A percentile compares a stretch with the other conserved stretches of the same genome.
Evolutionary conservation across 2,329 filamentous ascomycete genomes (phyloP).

Genomic region (Aspergillus latus): DNA sequence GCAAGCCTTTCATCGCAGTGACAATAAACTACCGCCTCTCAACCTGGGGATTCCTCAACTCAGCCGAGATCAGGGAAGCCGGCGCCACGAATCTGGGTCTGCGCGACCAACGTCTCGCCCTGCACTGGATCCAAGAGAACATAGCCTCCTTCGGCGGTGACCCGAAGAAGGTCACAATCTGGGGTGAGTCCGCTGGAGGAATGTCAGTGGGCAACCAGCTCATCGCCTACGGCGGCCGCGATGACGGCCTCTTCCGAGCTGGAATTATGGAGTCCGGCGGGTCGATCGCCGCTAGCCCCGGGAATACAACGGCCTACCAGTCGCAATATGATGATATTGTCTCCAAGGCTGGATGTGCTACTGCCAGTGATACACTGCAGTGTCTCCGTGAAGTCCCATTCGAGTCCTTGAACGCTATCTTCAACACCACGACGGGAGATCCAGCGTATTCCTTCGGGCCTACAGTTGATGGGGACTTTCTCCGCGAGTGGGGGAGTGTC

Average conservation of each 20-base stretch:
- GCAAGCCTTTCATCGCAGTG: constrained; percentile 48
- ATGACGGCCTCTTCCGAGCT: constrained; percentile 56
- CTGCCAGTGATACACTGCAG: constrained; percentile 57
- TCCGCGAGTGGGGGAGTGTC: constrained; percentile 52
- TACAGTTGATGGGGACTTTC: constrained; percentile 57
- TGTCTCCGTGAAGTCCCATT: constrained; percentile 66
- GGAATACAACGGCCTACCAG: constrained; percentile 39
- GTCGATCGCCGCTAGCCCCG: constrained; percentile 46
- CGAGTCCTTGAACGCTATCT: constrained; percentile 55
- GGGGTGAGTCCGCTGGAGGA: constrained; percentile 60
- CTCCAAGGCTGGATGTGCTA: constrained; percentile 58
- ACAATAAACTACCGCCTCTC: constrained; percentile 56
- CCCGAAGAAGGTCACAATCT: constrained; percentile 41
- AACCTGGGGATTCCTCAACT: constrained; percentile 55
- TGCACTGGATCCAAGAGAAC: constrained; percentile 41
- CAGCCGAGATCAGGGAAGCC: constrained; percentile 42
- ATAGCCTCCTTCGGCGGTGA: constrained; percentile 26
- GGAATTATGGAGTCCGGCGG: constrained; percentile 55
- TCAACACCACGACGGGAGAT: constrained; percentile 46
- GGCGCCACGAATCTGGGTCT: constrained; percentile 60
- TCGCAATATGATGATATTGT: constrained; percentile 64
- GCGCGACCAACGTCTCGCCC: constrained; percentile 38
- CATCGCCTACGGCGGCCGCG: constrained; percentile 54
- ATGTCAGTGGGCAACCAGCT: constrained; percentile 53
- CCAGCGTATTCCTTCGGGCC: constrained; percentile 41